Evolutionary conservation across 805 yeast genomes (phyloP).

Genomic region (Wickerhamomyces strasburgensis): DNA sequence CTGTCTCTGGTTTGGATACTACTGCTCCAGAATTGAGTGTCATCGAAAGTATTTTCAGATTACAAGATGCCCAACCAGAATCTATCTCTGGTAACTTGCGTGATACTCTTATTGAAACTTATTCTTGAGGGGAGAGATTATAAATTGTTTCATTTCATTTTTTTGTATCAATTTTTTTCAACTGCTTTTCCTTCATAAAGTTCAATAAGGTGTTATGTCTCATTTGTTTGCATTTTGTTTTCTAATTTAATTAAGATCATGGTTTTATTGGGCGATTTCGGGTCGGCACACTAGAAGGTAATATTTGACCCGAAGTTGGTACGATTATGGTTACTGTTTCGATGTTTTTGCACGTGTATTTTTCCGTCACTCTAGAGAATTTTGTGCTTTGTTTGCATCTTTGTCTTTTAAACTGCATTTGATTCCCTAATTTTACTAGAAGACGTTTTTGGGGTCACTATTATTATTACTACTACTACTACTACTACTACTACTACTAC

Average conservation of each 20-base stretch:
- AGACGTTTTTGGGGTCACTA: too few species aligned
- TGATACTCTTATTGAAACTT: conserved; percentile 89
- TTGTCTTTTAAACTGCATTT: too few species aligned
- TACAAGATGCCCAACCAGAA: conserved; percentile 88
- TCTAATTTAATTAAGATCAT: not conserved
- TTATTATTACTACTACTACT: too few species aligned
- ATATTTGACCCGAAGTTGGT: too few species aligned
- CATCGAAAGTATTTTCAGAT: conserved; percentile 90
- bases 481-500: too few species aligned
- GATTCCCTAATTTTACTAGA: too few species aligned
- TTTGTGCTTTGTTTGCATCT: too few species aligned
- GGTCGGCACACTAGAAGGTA: too few species aligned
- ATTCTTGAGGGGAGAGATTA: conserved; percentile 54
- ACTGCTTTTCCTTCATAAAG: too few species aligned
- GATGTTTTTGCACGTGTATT: conserved; percentile 2
- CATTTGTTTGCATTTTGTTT: conserved; percentile 12
- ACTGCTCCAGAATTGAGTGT: conserved; percentile 98
- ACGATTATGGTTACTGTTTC: conserved; percentile 7
- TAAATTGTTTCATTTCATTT: not conserved
- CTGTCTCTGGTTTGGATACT: conserved; percentile 95
- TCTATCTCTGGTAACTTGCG: conserved; percentile 79
- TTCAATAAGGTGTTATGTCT: conserved; percentile 2
- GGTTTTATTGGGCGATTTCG: not conserved
- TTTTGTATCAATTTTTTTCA: too few species aligned
- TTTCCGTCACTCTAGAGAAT: conserved; percentile 1